Conservation (phyloP, 345 rosid species). For the Euphorbia tirucalli region DNA sequence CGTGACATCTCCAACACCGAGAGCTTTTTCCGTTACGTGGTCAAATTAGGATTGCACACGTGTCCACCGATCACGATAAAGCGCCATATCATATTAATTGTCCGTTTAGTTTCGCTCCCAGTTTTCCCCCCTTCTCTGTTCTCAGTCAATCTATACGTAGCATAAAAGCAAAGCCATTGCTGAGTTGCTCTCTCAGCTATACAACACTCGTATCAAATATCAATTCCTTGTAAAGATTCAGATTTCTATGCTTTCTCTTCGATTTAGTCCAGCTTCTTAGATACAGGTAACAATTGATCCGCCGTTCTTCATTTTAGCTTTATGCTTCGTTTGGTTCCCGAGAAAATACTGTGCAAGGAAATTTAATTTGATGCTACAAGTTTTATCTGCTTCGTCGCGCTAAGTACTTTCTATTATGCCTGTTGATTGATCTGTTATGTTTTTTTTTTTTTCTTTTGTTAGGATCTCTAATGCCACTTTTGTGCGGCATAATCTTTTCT, state of each 20-base stretch:
- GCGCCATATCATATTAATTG: constrained; percentile 17
- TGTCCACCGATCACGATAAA: constrained; percentile 25
- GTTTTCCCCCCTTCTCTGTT: neutral
- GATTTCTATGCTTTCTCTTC: neutral
- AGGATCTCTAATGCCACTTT: neutral
- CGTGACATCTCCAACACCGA: constrained; percentile 21
- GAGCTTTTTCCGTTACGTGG: constrained; percentile 29
- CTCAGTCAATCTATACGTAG: neutral
- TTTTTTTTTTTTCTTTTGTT: neutral
- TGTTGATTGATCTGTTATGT: neutral
- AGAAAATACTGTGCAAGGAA: neutral
- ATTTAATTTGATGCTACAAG: neutral
- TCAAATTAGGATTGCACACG: constrained; percentile 31
- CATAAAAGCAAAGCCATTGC: neutral
- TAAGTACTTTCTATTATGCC: neutral
- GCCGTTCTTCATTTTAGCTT: neutral
- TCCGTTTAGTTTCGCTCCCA: constrained; percentile 3
- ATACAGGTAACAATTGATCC: neutral
- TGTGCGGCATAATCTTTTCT: neutral
- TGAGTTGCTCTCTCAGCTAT: neutral
- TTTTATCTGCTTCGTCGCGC: neutral
- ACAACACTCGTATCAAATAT: neutral
- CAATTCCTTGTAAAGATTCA: neutral
- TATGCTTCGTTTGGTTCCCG: constrained; percentile 16
- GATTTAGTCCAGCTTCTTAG: neutral